Evolutionary conservation across 768 basidiomycete genomes (phyloP).

Genomic region (Boletus eberwhitei): DNA sequence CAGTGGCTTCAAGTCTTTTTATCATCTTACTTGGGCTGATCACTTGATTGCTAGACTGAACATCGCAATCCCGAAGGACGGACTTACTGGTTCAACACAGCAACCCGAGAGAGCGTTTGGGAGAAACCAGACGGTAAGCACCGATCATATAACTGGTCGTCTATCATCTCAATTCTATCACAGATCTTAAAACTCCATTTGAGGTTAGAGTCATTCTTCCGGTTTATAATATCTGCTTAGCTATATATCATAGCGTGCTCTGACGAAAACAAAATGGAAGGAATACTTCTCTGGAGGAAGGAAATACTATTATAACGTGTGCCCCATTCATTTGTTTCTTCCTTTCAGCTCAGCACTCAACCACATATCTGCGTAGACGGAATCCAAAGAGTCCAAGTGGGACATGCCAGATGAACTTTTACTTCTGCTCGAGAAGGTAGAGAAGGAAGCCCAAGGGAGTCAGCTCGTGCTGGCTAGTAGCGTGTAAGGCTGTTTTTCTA

Average conservation of each 20-base stretch:
- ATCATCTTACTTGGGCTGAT: neutral
- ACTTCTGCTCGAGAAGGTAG: conserved; percentile 79
- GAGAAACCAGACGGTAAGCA: conserved; percentile 90
- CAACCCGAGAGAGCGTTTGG: conserved; percentile 90
- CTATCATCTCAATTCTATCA: conserved; percentile 3
- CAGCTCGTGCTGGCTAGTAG: conserved; percentile 34
- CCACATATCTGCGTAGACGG: conserved; percentile 47
- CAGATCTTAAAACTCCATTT: conserved; percentile 87
- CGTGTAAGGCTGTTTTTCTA: conserved; percentile 16
- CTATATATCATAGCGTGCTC: conserved; percentile 57
- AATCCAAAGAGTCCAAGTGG: conserved; percentile 95
- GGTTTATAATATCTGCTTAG: neutral
- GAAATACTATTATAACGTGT: conserved; percentile 87
- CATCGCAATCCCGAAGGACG: conserved; percentile 94
- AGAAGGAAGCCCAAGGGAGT: conserved; percentile 58
- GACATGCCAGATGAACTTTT: conserved; percentile 93
- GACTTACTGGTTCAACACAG: conserved; percentile 96
- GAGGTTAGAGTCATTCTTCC: conserved; percentile 52
- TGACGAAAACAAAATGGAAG: conserved; percentile 91
- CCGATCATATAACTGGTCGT: neutral
- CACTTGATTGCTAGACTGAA: conserved; percentile 59
- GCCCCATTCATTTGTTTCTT: conserved; percentile 16
- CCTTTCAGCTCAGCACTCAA: neutral
- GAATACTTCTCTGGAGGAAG: conserved; percentile 91
- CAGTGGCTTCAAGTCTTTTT: conserved; percentile 8